Percentiles rank a stretch among this genome's conserved stretches.
phyloP scores from a whole-genome alignment of 768 basidiomycete species.

The Pholiota microspora region DNA sequence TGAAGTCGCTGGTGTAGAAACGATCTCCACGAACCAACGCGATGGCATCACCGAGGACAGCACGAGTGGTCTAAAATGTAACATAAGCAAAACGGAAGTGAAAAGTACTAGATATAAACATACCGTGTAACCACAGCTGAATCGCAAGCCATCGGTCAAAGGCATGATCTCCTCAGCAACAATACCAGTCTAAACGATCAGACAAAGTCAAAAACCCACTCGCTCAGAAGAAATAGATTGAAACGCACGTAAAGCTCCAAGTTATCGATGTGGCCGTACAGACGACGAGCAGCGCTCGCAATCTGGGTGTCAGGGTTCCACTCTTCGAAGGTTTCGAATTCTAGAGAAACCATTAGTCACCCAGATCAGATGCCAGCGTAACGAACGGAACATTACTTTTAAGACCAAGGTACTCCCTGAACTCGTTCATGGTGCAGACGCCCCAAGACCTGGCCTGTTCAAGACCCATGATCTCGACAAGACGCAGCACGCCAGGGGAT shows the following conservation, averaged over 20 bases:
- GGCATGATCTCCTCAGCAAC: constrained; percentile 34
- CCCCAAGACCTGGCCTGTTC: constrained; percentile 55
- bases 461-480: constrained; percentile 58
- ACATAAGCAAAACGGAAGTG: neutral
- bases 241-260: constrained; percentile 31
- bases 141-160: constrained; percentile 24
- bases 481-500: constrained; percentile 42
- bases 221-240: neutral
- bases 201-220: neutral
- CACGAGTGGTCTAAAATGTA: constrained; percentile 39
- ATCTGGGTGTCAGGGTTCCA: constrained; percentile 40
- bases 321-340: constrained; percentile 48
- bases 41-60: constrained; percentile 53
- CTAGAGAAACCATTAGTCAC: constrained; percentile 20
- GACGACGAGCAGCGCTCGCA: constrained; percentile 24
- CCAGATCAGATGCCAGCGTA: neutral
- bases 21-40: constrained; percentile 52
- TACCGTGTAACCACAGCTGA: constrained; percentile 30
- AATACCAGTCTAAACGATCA: constrained; percentile 21
- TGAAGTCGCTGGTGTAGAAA: constrained; percentile 51
- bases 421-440: constrained; percentile 56
- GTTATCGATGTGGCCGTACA: constrained; percentile 34
- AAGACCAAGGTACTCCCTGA: constrained; percentile 47
- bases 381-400: constrained; percentile 28
- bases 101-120: neutral